These are phyloP conservation scores for Dactylellina leptospora DNA, from an alignment of 2,329 filamentous ascomycete genomes.

Conservation along the genomic window DNA sequence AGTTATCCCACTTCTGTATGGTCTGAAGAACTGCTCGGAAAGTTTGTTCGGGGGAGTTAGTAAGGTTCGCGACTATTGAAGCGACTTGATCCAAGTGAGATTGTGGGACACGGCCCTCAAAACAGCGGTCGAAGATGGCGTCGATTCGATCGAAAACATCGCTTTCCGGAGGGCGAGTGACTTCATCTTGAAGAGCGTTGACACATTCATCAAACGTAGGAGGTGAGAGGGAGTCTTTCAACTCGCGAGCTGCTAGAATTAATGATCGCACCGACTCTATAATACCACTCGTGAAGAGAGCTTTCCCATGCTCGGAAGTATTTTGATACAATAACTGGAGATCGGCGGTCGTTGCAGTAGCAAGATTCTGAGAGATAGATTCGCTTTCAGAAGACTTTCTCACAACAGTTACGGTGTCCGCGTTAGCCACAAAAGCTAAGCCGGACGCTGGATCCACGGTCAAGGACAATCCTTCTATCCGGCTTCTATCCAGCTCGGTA, in stretches of 20 bases:
- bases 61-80: constrained; percentile 25
- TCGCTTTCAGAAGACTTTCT: constrained; percentile 82
- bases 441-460: constrained; percentile 75
- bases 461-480: constrained; percentile 81
- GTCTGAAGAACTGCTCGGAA: constrained; percentile 28
- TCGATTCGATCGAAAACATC: constrained; percentile 78
- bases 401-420: constrained; percentile 81
- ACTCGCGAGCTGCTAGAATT: constrained; percentile 73
- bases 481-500: constrained; percentile 83
- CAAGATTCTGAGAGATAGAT: constrained; percentile 74
- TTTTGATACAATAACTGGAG: constrained; percentile 54
- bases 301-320: constrained; percentile 21
- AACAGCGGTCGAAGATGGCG: constrained; percentile 78
- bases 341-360: constrained; percentile 64
- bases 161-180: constrained; percentile 76
- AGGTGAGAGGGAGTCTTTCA: constrained; percentile 75
- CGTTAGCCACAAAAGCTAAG: constrained; percentile 83
- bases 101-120: constrained; percentile 80
- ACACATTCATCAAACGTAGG: constrained; percentile 74
- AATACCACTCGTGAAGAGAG: constrained; percentile 37
- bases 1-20: constrained; percentile 37
- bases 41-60: constrained; percentile 21
- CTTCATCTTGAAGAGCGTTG: constrained; percentile 73
- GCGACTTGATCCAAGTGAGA: constrained; percentile 68
- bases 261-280: constrained; percentile 60